A percentile compares a stretch with the other conserved stretches of the same genome.
Evolutionary conservation across 2,329 filamentous ascomycete species (phyloP).

Genomic region (Byssochlamys sp.): DNA sequence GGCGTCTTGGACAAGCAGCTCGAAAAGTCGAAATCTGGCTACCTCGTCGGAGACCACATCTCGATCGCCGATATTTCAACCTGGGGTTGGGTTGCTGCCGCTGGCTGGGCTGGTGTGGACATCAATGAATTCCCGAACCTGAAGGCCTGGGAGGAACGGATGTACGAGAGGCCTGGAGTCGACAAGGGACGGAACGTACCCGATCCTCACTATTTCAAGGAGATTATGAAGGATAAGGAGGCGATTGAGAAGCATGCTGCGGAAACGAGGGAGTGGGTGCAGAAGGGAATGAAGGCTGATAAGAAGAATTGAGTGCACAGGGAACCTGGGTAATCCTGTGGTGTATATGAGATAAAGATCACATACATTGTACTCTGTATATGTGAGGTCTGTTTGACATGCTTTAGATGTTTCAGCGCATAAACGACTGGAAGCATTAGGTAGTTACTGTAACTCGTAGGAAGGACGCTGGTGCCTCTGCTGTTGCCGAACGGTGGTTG

Average conservation of each 20-base stretch:
- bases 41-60: slow-evolving; percentile 41
- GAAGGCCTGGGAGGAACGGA: slow-evolving; percentile 65
- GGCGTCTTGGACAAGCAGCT: slow-evolving; percentile 66
- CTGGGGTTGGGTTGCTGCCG: slow-evolving; percentile 65
- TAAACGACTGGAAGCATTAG: not conserved
- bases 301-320: slow-evolving; percentile 37
- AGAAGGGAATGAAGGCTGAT: slow-evolving; percentile 60
- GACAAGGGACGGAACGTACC: slow-evolving; percentile 70
- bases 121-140: slow-evolving; percentile 66
- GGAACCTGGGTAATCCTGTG: not conserved
- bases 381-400: not conserved
- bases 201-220: slow-evolving; percentile 50
- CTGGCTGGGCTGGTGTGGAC: slow-evolving; percentile 54
- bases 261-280: slow-evolving; percentile 53
- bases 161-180: slow-evolving; percentile 60
- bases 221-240: slow-evolving; percentile 48
- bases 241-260: slow-evolving; percentile 50
- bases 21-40: slow-evolving; percentile 38
- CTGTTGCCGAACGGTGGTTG: too few relatives aligned
- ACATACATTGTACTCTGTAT: not conserved
- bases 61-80: slow-evolving; percentile 63
- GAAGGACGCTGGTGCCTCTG: too few relatives aligned
- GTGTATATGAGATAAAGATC: not conserved
- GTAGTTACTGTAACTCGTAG: too few relatives aligned
- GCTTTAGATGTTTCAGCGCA: not conserved